phyloP scores from a whole-genome alignment of 106 monocot species.

The Dioscorea dumetorum region DNA sequence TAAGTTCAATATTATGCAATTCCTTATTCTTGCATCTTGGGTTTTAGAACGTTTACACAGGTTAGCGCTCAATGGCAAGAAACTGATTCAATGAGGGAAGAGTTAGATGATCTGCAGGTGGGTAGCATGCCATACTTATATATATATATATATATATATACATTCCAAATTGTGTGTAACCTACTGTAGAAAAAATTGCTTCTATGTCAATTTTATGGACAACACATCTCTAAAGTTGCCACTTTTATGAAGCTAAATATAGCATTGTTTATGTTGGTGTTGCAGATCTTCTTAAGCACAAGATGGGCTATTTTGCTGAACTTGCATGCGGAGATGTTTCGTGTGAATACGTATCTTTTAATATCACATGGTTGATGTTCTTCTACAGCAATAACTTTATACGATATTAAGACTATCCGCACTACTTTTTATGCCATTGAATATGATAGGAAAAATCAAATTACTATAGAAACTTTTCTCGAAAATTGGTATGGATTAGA shows the following conservation, averaged over 20 bases:
- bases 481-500: too few relatives aligned
- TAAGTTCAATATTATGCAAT: background rate
- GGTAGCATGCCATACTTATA: background rate
- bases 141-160: background rate
- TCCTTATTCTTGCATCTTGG: background rate
- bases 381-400: too few relatives aligned
- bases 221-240: background rate
- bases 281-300: conserved; percentile 98
- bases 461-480: too few relatives aligned
- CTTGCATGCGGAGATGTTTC: conserved; percentile 97
- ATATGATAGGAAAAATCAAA: too few relatives aligned
- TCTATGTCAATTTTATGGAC: background rate
- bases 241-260: background rate
- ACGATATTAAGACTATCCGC: too few relatives aligned
- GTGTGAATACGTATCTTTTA: conserved; percentile 89
- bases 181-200: background rate
- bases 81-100: conserved; percentile 95
- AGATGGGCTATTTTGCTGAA: conserved; percentile 98
- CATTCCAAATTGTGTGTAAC: background rate
- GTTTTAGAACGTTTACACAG: conserved; percentile 94
- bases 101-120: conserved; percentile 97
- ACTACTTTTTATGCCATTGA: too few relatives aligned
- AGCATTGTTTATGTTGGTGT: background rate
- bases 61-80: conserved; percentile 97
- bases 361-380: background rate